Base-by-base conservation (phyloP, 2,329 filamentous ascomycete genomes). In the Sporothrix schenckii region DNA sequence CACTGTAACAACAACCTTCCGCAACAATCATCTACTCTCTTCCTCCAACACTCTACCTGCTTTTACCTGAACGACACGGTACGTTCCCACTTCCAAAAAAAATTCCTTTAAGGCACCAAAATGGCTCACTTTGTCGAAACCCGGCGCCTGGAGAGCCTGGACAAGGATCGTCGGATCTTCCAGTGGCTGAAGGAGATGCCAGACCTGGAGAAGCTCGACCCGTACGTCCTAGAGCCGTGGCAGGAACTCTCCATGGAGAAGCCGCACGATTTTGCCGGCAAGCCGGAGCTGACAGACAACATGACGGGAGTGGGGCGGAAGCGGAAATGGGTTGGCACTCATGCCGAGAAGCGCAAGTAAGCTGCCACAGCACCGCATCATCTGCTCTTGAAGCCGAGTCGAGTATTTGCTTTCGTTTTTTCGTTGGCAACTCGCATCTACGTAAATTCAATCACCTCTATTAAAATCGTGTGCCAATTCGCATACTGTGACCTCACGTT, bases 341-440 rank as follows among this genome's bases (percentile, higher is more conserved):
- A 30, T 21, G 21, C 11, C 14, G 39, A 63, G 39, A 63, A 44
- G n/a, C 39, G 21, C 39, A 24, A 44, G 39, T 47, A 47, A 27
- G n/a, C 13, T 54, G 34, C 34, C 34, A 34, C 24, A 54, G 14
- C 4, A 13, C 16, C 4, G 24, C 34, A 44, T 34, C 14, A 13
- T 49, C 1, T 49, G 44, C 24, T 50, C 13, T 24, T 14, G 13
- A 10, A 9, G 69, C 69, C 69, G 72, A 72, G 73, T 71, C 58
- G 58, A 71, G 71, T 69, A 70, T 72, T 70, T 69, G 53, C 27
- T 50, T 49, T 53, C 54, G 9, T 54, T 13, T 16, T 61, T 47
- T 61, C 6, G 9, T n/a, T 30, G 27, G 27, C 0, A 30, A 30
- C 52, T 24, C 21, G 6, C 24, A 30, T 60, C 30, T 11, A 13